phyloP scores from a whole-genome alignment of 306 rosid species.

The Sindora glabra region DNA sequence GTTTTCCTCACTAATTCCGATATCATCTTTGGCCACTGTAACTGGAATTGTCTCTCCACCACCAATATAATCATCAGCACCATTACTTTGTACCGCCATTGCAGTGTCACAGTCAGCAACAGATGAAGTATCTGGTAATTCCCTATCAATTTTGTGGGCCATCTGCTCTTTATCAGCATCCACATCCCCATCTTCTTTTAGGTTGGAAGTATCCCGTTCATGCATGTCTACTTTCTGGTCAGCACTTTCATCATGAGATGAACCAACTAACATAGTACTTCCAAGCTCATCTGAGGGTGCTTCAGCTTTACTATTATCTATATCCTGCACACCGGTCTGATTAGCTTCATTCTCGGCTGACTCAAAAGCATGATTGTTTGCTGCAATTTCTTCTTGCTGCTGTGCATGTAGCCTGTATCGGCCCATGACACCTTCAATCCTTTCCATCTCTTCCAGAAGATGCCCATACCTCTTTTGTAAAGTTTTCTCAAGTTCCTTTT shows the following conservation, averaged over 20 bases:
- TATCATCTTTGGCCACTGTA: constrained; percentile 12
- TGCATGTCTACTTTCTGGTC: constrained; percentile 21
- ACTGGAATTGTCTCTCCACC: constrained; percentile 4
- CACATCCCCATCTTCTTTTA: constrained; percentile 21
- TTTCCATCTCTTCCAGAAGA: constrained; percentile 48
- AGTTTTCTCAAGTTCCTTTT: constrained; percentile 75
- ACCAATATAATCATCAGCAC: background rate
- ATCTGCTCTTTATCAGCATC: constrained; percentile 14
- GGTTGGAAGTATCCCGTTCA: constrained; percentile 14
- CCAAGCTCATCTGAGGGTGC: constrained; percentile 25
- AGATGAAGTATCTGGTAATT: constrained; percentile 12
- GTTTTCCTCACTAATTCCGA: constrained; percentile 2
- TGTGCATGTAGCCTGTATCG: constrained; percentile 37
- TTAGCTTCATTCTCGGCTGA: constrained; percentile 28
- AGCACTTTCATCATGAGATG: constrained; percentile 21
- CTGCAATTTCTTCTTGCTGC: constrained; percentile 45
- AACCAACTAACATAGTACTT: constrained; percentile 14
- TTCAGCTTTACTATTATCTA: constrained; percentile 14
- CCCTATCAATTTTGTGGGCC: background rate
- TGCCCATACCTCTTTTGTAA: constrained; percentile 67
- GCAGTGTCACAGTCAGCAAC: constrained; percentile 21
- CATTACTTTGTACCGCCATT: background rate
- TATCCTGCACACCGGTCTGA: constrained; percentile 12
- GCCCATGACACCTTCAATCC: constrained; percentile 38
- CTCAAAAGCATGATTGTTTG: constrained; percentile 29